These are phyloP conservation scores for Panicum hallii DNA, from an alignment of 202 grass and related monocot species.

Conservation along the genomic window DNA sequence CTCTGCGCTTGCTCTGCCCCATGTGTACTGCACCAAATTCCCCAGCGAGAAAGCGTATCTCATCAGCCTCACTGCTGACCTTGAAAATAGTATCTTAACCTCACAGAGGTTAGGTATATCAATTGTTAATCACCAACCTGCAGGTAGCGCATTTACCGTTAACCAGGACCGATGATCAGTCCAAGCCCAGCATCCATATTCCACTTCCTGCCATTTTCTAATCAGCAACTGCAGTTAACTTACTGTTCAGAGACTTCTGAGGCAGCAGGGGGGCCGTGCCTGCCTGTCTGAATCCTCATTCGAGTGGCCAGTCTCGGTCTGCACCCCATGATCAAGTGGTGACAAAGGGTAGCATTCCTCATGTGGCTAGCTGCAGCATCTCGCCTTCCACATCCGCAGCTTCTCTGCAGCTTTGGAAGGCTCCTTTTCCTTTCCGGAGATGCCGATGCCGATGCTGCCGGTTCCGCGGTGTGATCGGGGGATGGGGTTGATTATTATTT, in stretches of 20 bases:
- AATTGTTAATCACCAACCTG: neutral
- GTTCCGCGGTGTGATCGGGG: neutral
- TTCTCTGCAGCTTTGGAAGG: slow-evolving; percentile 42
- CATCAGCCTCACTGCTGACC: slow-evolving; percentile 16
- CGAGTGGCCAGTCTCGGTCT: slow-evolving; percentile 26
- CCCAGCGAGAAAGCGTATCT: neutral
- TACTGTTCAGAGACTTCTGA: neutral
- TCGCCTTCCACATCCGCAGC: slow-evolving; percentile 17
- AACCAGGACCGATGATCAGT: neutral
- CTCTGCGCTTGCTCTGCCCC: slow-evolving; percentile 37
- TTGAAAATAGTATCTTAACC: neutral
- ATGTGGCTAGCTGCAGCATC: slow-evolving; percentile 50
- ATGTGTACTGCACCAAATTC: slow-evolving; percentile 35
- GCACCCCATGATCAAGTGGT: slow-evolving; percentile 46
- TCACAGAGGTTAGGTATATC: neutral
- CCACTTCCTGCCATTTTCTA: neutral
- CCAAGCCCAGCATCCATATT: neutral
- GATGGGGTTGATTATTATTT: slow-evolving; percentile 46
- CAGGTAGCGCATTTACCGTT: slow-evolving; percentile 5
- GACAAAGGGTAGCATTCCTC: slow-evolving; percentile 56
- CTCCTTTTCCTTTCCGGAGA: slow-evolving; percentile 16
- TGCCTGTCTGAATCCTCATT: neutral
- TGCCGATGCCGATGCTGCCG: neutral
- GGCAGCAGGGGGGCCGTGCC: too few species aligned
- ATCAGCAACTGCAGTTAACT: slow-evolving; percentile 5